Percentiles rank a stretch among this genome's conserved stretches.
Evolutionary conservation across 345 rosid species (phyloP).

Genomic region (Pseudoturritis turrita): DNA sequence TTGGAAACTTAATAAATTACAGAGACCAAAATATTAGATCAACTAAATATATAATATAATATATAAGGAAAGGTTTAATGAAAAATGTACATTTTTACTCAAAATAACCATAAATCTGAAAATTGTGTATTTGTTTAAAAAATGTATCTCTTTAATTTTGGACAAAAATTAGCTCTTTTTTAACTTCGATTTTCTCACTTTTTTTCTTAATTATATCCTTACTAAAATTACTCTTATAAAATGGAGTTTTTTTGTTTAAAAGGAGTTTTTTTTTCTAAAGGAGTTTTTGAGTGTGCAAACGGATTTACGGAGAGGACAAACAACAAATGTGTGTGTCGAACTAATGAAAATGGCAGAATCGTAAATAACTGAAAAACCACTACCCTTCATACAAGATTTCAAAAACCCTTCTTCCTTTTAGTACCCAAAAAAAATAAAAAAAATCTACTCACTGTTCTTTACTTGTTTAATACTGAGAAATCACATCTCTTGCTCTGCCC

Average conservation of each 20-base stretch:
- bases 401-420: neutral
- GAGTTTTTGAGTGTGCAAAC: conserved; percentile 28
- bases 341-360: conserved; percentile 4
- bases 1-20: neutral
- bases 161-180: too few species aligned
- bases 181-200: too few species aligned
- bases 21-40: neutral
- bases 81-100: too few species aligned
- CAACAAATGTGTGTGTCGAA: conserved; percentile 17
- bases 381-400: neutral
- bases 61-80: neutral
- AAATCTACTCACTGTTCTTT: neutral
- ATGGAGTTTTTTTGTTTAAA: too few species aligned
- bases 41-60: neutral
- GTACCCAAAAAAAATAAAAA: neutral
- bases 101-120: too few species aligned
- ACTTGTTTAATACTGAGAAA: conserved; percentile 13
- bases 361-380: neutral
- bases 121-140: too few species aligned
- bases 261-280: too few species aligned
- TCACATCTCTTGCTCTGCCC: conserved; percentile 37
- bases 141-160: too few species aligned
- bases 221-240: neutral
- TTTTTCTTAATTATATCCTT: too few species aligned
- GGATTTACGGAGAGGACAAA: conserved; percentile 11